A percentile compares a stretch with the other conserved stretches of the same genome.
Conservation (phyloP, 2,329 filamentous ascomycete genomes). For the Dendryphion nanum region DNA sequence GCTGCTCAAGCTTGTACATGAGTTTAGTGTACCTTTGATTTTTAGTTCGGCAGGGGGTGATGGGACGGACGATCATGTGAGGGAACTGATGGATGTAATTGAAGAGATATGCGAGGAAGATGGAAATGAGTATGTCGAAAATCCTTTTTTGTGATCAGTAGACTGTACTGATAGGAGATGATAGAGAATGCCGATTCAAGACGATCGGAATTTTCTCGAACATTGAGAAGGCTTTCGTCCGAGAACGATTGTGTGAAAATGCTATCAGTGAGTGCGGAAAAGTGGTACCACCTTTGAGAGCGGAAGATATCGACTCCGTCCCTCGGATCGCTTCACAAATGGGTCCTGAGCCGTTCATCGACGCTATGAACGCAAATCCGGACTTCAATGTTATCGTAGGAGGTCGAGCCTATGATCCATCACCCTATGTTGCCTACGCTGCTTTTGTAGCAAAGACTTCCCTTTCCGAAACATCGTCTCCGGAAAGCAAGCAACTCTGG, state of each 20-base stretch:
- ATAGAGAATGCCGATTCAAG: conserved; percentile 17
- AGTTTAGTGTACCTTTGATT: conserved; percentile 16
- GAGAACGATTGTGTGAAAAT: conserved; percentile 5
- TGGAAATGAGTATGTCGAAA: conserved; percentile 12
- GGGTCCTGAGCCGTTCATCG: conserved; percentile 47
- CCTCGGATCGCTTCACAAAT: conserved; percentile 47
- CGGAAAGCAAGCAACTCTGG: conserved; percentile 8
- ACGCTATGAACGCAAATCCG: conserved; percentile 42
- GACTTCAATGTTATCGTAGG: conserved; percentile 51
- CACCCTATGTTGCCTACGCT: conserved; percentile 20
- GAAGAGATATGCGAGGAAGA: conserved; percentile 11
- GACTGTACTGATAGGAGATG: not conserved
- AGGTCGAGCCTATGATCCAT: conserved; percentile 35
- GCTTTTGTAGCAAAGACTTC: conserved; percentile 7
- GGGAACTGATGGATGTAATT: conserved; percentile 13
- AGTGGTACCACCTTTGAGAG: conserved; percentile 42
- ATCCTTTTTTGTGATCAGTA: not conserved
- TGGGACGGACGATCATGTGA: conserved; percentile 22
- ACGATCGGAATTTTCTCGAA: conserved; percentile 25
- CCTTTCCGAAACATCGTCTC: conserved; percentile 2
- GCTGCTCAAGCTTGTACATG: conserved; percentile 10
- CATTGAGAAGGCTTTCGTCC: conserved; percentile 16
- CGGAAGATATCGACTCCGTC: conserved; percentile 39
- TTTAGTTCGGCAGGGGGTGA: conserved; percentile 22
- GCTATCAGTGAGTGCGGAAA: conserved; percentile 34